Base-by-base conservation (phyloP, 257 asterid species). In the Petunia secreta region DNA sequence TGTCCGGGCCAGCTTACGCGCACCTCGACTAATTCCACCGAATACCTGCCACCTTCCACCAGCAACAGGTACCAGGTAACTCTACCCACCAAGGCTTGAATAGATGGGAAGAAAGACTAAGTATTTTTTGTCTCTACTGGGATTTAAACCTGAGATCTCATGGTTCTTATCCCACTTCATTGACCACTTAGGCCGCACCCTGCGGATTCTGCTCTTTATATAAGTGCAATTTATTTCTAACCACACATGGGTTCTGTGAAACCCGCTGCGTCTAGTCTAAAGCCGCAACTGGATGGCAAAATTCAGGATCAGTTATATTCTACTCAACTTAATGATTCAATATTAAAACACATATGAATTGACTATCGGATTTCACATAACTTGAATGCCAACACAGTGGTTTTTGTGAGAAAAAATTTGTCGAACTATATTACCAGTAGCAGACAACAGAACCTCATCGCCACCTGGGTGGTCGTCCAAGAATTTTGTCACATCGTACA, bases 401-500 rank as follows among this genome's bases (percentile, higher is more conserved):
- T 71, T 71, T 71, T 34, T 25, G 44, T 50, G 52, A 54, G 41
- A 34, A 64, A 15, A 10, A 36, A 44, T 3, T 13, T 59, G 46
- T 48, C 77, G 16, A 50, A 8, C 43, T 25, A 44, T 44, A 43
- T 55, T 83, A 93, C 98, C 98, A 36, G 98, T 90, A 75, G 95
- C 90, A 69, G 95, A 88, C 85, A 93, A 66, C 87, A 94, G 81
- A 46, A 94, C 98, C 75, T 94, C 98, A 37, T 94, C 98, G 5
- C 98, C 98, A 59, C 98, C 98, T 0, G 98, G 98, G 86, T 94
- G 98, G 83, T 94, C 97, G 53, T 94, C 97, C 92, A 94, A 68
- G 89, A 91, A 94, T 43, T 89, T 92, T 0, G 97, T 91, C 84
- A 94, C 97, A 82, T 94, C 92, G 7, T 89, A 94, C 75, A 92